Base-by-base conservation (phyloP, 1,284 basidiomycete species). In the Irpex sp. region DNA sequence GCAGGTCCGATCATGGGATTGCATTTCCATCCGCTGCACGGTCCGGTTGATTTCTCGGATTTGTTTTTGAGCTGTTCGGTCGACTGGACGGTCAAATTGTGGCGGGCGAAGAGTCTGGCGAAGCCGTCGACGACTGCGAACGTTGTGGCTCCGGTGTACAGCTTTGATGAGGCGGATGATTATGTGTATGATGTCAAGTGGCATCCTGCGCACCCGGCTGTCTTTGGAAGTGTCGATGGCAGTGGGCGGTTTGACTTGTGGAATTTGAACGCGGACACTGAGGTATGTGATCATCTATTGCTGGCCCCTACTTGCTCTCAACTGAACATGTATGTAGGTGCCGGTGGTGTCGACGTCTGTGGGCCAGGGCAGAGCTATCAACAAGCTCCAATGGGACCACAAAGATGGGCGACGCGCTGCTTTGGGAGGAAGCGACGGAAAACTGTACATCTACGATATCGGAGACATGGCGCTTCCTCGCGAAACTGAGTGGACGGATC, bases 111-210 rank as follows among this genome's bases (percentile, higher is more conserved):
- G 76, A 86, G 84, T 26, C 77, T 88, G 49, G 81, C 87, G 58
- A 89, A 86, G 75, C 82, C 87, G 19, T 77, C 77, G 34, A 87
- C 88, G 11, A 75, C 81, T 26, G 78, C 80, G 31, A 83, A 88
- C 64, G 76, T 76, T 5, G 82, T 95, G 21, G 61, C 84, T 0
- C 93, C 96, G 1, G 69, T 97, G 17, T 92, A 96, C 74, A 94
- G 92, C 52, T 97, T 98, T 70, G 96, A 99, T 70, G 96, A 98
- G 76, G 91, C 94, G 9, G 94, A 95, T 74, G 97, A 99, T 75
- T 98, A 98, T 74, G 94, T 99, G n/a, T 98, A 97, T 77, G 97
- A 98, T 77, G 96, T 96, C 58, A 92, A 90, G 73, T 99, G 97
- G 97, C 96, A 98, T 75, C 95, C 96, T 1, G 81, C 86, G 31